Conservation (phyloP, 2,329 filamentous ascomycete species). For the Sarocladium oryzae region DNA sequence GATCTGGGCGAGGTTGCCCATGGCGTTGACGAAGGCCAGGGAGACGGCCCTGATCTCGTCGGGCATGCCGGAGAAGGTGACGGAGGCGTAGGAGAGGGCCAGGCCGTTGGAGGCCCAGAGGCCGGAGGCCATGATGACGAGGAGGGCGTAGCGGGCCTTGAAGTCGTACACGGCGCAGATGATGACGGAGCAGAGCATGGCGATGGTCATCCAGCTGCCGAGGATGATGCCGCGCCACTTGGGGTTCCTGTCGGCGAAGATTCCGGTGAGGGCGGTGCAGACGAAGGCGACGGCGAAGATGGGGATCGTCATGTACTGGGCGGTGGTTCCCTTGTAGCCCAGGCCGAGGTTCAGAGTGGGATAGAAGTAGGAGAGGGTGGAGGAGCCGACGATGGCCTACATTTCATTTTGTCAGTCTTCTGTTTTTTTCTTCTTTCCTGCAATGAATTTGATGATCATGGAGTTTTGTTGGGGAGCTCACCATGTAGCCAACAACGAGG, state of each 20-base stretch:
- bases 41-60: conserved; percentile 40
- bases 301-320: conserved; percentile 31
- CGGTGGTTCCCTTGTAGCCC: conserved; percentile 22
- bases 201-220: conserved; percentile 37
- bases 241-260: conserved; percentile 39
- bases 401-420: background rate
- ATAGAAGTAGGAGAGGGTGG: conserved; percentile 26
- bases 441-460: too few species aligned
- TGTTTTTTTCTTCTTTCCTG: too few species aligned
- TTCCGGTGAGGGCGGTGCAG: conserved; percentile 38
- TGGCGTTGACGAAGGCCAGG: conserved; percentile 46
- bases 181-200: conserved; percentile 31
- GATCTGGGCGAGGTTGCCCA: conserved; percentile 49
- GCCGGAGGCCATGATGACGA: conserved; percentile 49
- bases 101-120: conserved; percentile 48
- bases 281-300: conserved; percentile 49
- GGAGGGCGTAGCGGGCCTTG: conserved; percentile 43
- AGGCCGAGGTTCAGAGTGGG: conserved; percentile 26
- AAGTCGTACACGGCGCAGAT: conserved; percentile 44
- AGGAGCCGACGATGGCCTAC: conserved; percentile 25
- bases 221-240: conserved; percentile 41
- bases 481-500: conserved; percentile 14
- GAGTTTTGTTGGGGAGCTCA: too few species aligned
- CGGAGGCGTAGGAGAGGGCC: conserved; percentile 43
- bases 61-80: conserved; percentile 42